Base-by-base conservation (phyloP, 495 filamentous ascomycete genomes). In the Neurospora sp. region DNA sequence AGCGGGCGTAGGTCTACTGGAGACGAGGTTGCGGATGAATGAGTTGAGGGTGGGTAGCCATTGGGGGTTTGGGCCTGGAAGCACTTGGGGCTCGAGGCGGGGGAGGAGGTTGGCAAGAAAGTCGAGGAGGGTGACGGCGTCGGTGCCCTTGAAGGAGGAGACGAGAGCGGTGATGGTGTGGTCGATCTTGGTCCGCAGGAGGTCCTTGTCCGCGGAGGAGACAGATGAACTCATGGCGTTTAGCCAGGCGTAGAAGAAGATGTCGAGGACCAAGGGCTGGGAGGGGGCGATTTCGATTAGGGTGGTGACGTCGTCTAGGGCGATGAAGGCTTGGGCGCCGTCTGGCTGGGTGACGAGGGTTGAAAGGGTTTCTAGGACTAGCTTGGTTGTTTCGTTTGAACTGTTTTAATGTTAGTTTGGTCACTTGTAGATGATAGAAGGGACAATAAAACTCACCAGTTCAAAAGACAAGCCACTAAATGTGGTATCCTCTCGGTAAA, bases 311-410 rank as follows among this genome's bases (percentile, higher is more conserved):
- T 88, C 85, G 8, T 85, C 79, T 31, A 88, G 74, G 1, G 79
- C 72, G 8, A 87, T 76, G 16, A 91, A 79, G n/a, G 75, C 79
- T 7, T 75, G 73, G 14, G 88, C 85, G 0, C 88, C 89, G 18
- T 83, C 81, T 1, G 78, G 81, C 35, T 79, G 76, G 74, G 81
- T 83, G 37, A 85, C 84, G 69, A 90, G 84, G 20, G 79, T 84
- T 31, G 86, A 71, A 2, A 92, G 79, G 11, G 86, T 87, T 78
- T 90, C 83, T 18, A 91, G 77, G 11, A 87, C 86, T 10, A 87
- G 78, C 2, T 78, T 80, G 12, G 81, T 82, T 4, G 88, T 89
- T 41, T 87, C 83, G 31, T 83, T 78, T 27, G 87, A 84, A 76
- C 88, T 90, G 40, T 69, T 60, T 7, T 14, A 38, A 7, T 20